phyloP scores from a whole-genome alignment of 2,329 filamentous ascomycete species.

The Ceratocystiopsis sp. region DNA sequence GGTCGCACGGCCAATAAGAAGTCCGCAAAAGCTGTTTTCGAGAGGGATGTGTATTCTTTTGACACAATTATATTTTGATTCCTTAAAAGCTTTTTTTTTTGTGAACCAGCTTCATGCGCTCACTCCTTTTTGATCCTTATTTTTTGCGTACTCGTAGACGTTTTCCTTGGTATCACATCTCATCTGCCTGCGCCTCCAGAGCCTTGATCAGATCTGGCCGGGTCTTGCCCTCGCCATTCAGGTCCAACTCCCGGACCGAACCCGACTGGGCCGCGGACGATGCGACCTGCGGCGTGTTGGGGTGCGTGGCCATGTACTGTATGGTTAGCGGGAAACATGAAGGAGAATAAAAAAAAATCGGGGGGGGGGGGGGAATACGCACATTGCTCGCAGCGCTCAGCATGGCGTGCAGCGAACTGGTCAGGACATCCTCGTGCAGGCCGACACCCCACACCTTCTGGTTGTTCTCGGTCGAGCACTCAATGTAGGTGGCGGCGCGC shows the following conservation, averaged over 20 bases:
- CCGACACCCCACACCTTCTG: constrained; percentile 79
- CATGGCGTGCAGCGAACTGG: constrained; percentile 73
- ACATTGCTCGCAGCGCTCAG: constrained; percentile 75
- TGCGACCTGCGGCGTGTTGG: constrained; percentile 46
- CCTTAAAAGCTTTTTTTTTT: not conserved
- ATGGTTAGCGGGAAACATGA: not conserved
- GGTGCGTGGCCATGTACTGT: constrained; percentile 59
- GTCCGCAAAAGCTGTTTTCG: not conserved
- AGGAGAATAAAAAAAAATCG: not conserved
- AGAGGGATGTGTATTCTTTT: not conserved
- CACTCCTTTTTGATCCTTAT: not conserved
- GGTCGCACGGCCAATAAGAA: not conserved
- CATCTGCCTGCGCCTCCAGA: constrained; percentile 19
- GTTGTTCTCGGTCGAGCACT: constrained; percentile 56
- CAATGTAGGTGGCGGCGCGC: constrained; percentile 90
- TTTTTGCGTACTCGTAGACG: not conserved
- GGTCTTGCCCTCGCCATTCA: constrained; percentile 12
- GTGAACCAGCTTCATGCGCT: not conserved
- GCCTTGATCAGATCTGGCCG: constrained; percentile 14
- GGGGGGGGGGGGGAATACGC: constrained; percentile 23
- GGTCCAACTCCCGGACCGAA: constrained; percentile 19
- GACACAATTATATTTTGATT: too few species aligned
- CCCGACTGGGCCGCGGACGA: constrained; percentile 38
- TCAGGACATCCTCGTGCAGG: constrained; percentile 82
- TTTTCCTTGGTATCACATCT: constrained; percentile 9